phyloP scores from a whole-genome alignment of 2,329 filamentous ascomycete genomes.

The Didymosphaeria variabile region DNA sequence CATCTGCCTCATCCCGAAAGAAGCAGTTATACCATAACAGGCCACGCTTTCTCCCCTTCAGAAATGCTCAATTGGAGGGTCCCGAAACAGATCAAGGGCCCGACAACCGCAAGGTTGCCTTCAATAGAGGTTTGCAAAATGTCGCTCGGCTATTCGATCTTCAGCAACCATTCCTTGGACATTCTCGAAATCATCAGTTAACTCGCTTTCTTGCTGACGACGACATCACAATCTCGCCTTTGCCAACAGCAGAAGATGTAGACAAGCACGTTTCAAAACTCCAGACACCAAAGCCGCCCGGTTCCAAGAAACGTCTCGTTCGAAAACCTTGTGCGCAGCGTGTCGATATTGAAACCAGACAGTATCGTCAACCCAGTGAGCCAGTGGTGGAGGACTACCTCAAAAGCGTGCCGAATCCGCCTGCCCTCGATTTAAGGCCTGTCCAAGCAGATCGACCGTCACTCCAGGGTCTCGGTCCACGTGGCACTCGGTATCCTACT shows the following conservation, averaged over 20 bases:
- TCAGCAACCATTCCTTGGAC: conserved; percentile 19
- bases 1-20: conserved; percentile 2
- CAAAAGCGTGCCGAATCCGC: conserved; percentile 1
- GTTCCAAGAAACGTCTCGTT: conserved; percentile 32
- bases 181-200: conserved; percentile 39
- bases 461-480: conserved; percentile 58
- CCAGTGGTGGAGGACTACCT: conserved; percentile 36
- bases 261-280: conserved; percentile 19
- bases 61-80: conserved; percentile 55
- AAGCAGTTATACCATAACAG: not conserved
- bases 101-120: conserved; percentile 49
- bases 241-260: conserved; percentile 30
- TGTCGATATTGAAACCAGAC: conserved; percentile 56
- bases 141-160: conserved; percentile 39
- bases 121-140: conserved; percentile 43
- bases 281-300: conserved; percentile 2
- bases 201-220: conserved; percentile 46
- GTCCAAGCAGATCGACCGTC: conserved; percentile 18
- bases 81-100: conserved; percentile 50
- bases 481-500: conserved; percentile 59
- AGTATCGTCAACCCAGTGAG: conserved; percentile 57
- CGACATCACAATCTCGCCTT: conserved; percentile 30
- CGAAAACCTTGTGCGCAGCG: conserved; percentile 55
- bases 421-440: conserved; percentile 7
- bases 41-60: conserved; percentile 25